phyloP scores from a whole-genome alignment of 2,329 filamentous ascomycete genomes.

The Hawksworthiomyces lignivorus region DNA sequence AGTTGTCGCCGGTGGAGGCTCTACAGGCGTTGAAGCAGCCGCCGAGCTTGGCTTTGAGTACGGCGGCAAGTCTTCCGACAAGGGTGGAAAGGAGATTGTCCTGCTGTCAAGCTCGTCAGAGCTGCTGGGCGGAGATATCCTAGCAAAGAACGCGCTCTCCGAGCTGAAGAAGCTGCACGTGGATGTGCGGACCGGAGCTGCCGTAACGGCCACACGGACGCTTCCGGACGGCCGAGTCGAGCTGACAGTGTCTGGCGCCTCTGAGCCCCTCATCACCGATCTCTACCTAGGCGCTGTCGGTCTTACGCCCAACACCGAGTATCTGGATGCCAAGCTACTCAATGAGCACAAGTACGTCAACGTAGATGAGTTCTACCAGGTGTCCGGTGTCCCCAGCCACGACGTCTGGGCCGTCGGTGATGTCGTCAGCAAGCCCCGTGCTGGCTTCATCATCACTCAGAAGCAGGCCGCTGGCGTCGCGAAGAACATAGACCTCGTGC shows the following conservation, averaged over 20 bases:
- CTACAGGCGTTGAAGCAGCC: slow-evolving; percentile 48
- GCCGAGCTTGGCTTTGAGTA: slow-evolving; percentile 48
- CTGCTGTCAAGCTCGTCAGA: slow-evolving; percentile 36
- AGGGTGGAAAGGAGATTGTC: slow-evolving; percentile 34
- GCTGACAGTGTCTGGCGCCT: slow-evolving; percentile 36
- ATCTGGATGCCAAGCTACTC: slow-evolving; percentile 37
- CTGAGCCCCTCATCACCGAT: slow-evolving; percentile 43
- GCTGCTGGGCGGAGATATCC: slow-evolving; percentile 38
- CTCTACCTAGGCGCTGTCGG: slow-evolving; percentile 45
- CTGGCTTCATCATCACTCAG: slow-evolving; percentile 35
- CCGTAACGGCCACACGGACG: slow-evolving; percentile 28
- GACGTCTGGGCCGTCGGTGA: slow-evolving; percentile 48
- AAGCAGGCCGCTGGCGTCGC: slow-evolving; percentile 47
- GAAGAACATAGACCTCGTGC: slow-evolving; percentile 43
- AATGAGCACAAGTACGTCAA: slow-evolving; percentile 37
- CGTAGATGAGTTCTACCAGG: slow-evolving; percentile 44
- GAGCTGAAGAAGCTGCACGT: slow-evolving; percentile 50
- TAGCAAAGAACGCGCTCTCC: slow-evolving; percentile 31
- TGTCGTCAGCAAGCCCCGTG: slow-evolving; percentile 40
- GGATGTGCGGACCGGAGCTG: slow-evolving; percentile 33
- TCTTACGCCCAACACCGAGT: slow-evolving; percentile 46
- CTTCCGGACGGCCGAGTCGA: slow-evolving; percentile 38
- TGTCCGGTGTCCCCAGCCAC: slow-evolving; percentile 30
- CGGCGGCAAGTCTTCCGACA: slow-evolving; percentile 16
- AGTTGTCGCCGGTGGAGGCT: slow-evolving; percentile 48